Conservation (phyloP, 1,139 yeast genomes). For the Petasospora rhodanensis region DNA sequence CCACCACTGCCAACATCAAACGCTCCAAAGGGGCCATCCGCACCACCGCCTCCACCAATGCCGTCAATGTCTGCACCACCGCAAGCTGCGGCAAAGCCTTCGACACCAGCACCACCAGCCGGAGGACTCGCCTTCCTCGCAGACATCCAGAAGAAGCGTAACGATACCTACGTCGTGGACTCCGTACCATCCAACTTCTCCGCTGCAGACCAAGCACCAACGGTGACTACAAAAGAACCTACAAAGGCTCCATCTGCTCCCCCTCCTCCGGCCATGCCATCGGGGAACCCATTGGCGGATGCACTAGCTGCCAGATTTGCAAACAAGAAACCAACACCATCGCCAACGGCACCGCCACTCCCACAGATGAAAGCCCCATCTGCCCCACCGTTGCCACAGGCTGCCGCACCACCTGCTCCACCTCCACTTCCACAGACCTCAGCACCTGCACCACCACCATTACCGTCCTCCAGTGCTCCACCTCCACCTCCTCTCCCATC, state of each 20-base stretch:
- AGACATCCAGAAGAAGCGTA: constrained; percentile 51
- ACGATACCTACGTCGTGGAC: constrained; percentile 49
- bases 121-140: constrained; percentile 44
- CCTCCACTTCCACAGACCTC: constrained; percentile 21
- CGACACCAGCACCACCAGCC: constrained; percentile 21
- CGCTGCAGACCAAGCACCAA: constrained; percentile 35
- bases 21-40: too few relatives aligned
- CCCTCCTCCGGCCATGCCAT: constrained; percentile 13
- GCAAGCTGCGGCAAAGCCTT: constrained; percentile 8
- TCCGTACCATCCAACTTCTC: constrained; percentile 25
- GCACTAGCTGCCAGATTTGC: constrained; percentile 22
- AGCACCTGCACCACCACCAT: constrained; percentile 14
- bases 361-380: constrained; percentile 24
- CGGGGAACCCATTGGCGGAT: constrained; percentile 25
- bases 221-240: constrained; percentile 24
- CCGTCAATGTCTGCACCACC: constrained; percentile 4
- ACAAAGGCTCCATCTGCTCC: constrained; percentile 18
- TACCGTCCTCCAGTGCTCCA: constrained; percentile 18
- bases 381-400: constrained; percentile 17
- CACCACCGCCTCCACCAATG: constrained; percentile 10
- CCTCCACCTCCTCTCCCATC: constrained; percentile 21
- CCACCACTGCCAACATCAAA: not conserved
- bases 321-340: constrained; percentile 20
- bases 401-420: constrained; percentile 1
- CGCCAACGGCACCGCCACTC: constrained; percentile 25